Conservation (phyloP, 805 yeast species). For the Myxozyma udenii region DNA sequence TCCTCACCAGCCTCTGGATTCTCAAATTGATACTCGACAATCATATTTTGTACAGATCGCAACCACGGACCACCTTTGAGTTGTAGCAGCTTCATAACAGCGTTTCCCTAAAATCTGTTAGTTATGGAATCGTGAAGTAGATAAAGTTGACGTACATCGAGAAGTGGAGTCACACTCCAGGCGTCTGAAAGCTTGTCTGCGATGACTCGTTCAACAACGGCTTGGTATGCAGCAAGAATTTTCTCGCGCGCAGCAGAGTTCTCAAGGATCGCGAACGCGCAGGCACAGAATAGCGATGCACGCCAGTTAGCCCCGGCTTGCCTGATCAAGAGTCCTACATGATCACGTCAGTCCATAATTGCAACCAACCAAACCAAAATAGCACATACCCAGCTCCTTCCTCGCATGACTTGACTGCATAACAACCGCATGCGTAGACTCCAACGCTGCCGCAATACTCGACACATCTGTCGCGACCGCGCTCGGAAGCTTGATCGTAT, state of each 20-base stretch:
- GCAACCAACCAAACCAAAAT: background rate
- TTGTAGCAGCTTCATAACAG: constrained; percentile 49
- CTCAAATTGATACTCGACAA: constrained; percentile 74
- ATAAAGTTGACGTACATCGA: constrained; percentile 48
- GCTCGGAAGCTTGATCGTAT: constrained; percentile 65
- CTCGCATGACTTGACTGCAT: background rate
- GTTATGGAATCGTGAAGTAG: background rate
- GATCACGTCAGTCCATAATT: background rate
- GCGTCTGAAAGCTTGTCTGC: constrained; percentile 44
- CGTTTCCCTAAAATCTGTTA: constrained; percentile 48
- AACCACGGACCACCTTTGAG: constrained; percentile 88
- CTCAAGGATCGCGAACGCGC: constrained; percentile 3
- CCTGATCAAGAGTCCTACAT: constrained; percentile 53
- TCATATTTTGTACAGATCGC: constrained; percentile 51
- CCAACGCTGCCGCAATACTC: constrained; percentile 42
- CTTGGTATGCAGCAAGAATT: constrained; percentile 12
- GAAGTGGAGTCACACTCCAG: constrained; percentile 55
- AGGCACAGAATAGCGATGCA: constrained; percentile 41
- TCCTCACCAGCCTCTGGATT: constrained; percentile 55
- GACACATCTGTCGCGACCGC: constrained; percentile 44
- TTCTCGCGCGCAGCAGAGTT: background rate
- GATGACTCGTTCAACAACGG: constrained; percentile 35
- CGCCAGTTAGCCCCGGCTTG: constrained; percentile 53
- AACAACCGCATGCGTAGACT: constrained; percentile 28
- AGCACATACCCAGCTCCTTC: constrained; percentile 34